A percentile compares a stretch with the other conserved stretches of the same genome.
Evolutionary conservation across 2,329 filamentous ascomycete species (phyloP).

Genomic region (Hymenotorrendiella dingleyae): DNA sequence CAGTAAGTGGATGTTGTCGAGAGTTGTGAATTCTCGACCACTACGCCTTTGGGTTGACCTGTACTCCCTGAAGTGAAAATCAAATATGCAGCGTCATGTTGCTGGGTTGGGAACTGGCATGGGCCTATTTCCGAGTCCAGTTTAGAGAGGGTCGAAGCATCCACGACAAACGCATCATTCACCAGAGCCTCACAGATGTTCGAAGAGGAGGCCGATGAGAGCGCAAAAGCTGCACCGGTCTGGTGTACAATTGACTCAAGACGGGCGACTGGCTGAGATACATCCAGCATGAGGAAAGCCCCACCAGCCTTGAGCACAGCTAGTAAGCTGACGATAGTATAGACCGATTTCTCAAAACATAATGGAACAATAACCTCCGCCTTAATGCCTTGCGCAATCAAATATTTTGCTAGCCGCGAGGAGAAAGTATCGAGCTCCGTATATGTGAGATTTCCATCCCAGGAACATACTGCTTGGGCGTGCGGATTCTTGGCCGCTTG

Average conservation of each 20-base stretch:
- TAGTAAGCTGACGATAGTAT: conserved; percentile 21
- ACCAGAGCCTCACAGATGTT: no score
- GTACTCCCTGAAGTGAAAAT: conserved; percentile 19
- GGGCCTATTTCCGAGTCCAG: no score
- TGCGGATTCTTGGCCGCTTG: not conserved
- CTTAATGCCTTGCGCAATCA: conserved; percentile 14
- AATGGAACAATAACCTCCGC: conserved; percentile 17
- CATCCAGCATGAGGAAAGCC: conserved; percentile 28
- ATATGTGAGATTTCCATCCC: conserved; percentile 14
- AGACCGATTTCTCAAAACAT: conserved; percentile 24
- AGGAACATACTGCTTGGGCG: not conserved
- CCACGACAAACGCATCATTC: no score
- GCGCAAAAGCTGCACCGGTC: not conserved
- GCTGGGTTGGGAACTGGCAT: no score
- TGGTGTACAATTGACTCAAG: not conserved
- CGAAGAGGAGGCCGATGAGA: no score
- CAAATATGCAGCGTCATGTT: no score
- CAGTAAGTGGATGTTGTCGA: conserved; percentile 7
- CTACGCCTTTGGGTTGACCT: conserved; percentile 22
- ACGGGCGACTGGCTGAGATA: conserved; percentile 23
- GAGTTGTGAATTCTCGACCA: conserved; percentile 14
- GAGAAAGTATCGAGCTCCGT: conserved; percentile 17
- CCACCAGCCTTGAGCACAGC: conserved; percentile 21
- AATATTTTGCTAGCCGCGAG: conserved; percentile 9
- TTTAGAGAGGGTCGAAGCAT: no score